Conservation (phyloP, 176 grass and related monocot genomes). For the Echinochloa phyllopogon region DNA sequence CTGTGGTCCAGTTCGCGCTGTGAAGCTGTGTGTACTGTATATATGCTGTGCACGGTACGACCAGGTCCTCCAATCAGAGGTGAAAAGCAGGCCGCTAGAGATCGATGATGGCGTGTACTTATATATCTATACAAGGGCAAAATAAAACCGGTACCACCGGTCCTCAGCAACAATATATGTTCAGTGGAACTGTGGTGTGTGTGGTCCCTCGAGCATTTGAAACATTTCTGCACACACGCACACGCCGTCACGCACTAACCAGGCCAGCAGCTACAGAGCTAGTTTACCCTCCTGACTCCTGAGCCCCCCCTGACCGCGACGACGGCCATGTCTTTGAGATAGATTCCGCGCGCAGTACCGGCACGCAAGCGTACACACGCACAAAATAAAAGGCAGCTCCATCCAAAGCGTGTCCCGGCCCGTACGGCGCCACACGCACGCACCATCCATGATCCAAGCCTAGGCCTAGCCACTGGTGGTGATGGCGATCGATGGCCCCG, state of each 20-base stretch:
- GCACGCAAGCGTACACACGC: neutral
- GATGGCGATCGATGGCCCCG: too few relatives aligned
- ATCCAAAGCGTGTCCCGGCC: neutral
- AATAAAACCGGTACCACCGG: neutral
- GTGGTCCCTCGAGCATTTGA: slow-evolving; percentile 10
- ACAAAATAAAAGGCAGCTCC: neutral
- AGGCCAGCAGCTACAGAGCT: too few relatives aligned
- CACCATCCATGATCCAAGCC: neutral
- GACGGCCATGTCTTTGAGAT: neutral
- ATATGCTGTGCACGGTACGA: neutral
- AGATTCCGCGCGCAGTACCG: neutral
- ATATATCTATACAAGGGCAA: too few relatives aligned
- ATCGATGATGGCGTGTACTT: neutral
- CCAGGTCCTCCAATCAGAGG: neutral
- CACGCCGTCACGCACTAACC: neutral
- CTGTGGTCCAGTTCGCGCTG: neutral
- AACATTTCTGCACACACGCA: neutral
- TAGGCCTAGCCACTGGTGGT: too few relatives aligned
- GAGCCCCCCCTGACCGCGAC: neutral
- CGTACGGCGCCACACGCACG: neutral
- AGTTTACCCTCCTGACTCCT: too few relatives aligned
- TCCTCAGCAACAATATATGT: neutral
- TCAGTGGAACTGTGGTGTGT: neutral
- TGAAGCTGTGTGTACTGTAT: too few relatives aligned
- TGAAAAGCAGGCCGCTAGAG: neutral